Percentiles rank a stretch among this genome's conserved stretches.
Evolutionary conservation across 1,284 basidiomycete species (phyloP).

Genomic region (Mycena citricolor): DNA sequence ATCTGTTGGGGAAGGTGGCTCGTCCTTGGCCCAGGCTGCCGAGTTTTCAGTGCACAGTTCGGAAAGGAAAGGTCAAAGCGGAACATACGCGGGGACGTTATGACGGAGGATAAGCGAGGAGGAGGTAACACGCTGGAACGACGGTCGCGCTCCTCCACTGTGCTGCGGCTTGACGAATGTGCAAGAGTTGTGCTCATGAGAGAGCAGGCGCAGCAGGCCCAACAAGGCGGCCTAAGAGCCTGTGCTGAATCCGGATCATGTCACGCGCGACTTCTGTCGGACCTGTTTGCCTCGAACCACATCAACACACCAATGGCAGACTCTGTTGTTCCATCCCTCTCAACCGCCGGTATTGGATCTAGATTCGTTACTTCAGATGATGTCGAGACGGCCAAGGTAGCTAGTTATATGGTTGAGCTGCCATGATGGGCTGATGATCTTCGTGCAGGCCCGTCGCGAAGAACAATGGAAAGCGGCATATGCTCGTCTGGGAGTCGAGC

Average conservation of each 20-base stretch:
- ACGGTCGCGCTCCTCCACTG: no score
- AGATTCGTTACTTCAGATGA: slow-evolving; percentile 80
- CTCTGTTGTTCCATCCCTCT: slow-evolving; percentile 62
- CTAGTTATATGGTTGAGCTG: no score
- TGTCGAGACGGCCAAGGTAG: slow-evolving; percentile 69
- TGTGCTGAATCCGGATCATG: background rate
- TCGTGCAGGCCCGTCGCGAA: slow-evolving; percentile 53
- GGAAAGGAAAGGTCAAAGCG: slow-evolving; percentile 10
- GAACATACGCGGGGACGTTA: slow-evolving; percentile 66
- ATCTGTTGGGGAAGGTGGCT: slow-evolving; percentile 72
- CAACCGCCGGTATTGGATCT: slow-evolving; percentile 66
- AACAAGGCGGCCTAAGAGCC: background rate
- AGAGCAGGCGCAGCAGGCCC: background rate
- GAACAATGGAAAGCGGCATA: slow-evolving; percentile 94
- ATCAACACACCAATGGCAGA: slow-evolving; percentile 41
- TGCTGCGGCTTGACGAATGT: no score
- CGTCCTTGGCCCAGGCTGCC: slow-evolving; percentile 78
- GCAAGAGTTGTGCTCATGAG: slow-evolving; percentile 1
- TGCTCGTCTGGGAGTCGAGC: slow-evolving; percentile 84
- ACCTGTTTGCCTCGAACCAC: slow-evolving; percentile 7
- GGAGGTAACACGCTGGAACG: slow-evolving; percentile 33
- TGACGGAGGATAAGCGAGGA: slow-evolving; percentile 50
- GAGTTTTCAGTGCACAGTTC: slow-evolving; percentile 19
- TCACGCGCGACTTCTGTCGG: background rate
- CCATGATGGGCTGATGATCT: no score